phyloP scores from a whole-genome alignment of 345 rosid species.

The Citrus reticulata region DNA sequence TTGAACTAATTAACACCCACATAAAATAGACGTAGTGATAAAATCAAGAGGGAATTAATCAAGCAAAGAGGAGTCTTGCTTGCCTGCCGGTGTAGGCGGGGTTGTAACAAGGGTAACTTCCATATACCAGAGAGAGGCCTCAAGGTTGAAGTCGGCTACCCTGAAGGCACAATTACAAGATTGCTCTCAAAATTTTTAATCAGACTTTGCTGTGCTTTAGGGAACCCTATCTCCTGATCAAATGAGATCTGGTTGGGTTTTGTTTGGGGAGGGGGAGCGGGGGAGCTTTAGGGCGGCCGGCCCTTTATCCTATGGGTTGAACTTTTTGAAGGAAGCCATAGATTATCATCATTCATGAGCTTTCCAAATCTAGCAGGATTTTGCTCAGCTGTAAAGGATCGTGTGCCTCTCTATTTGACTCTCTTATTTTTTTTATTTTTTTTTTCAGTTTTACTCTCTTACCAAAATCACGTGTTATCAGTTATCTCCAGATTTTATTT shows the following conservation, averaged over 20 bases:
- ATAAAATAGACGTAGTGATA: too few species aligned
- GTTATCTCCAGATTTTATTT: slow-evolving; percentile 10
- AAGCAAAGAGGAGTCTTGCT: too few species aligned
- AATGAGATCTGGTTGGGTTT: slow-evolving; percentile 24
- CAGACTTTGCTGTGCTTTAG: slow-evolving; percentile 27
- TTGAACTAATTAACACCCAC: too few species aligned
- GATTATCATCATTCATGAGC: neutral
- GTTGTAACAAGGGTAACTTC: too few species aligned
- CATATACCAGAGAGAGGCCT: neutral
- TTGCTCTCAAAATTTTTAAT: slow-evolving; percentile 6
- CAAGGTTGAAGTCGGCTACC: neutral
- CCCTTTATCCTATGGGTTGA: neutral
- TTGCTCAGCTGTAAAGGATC: slow-evolving; percentile 12
- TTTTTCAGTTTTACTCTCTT: too few species aligned
- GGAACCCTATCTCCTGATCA: neutral
- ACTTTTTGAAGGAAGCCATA: neutral
- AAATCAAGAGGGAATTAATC: too few species aligned
- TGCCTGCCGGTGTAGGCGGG: too few species aligned
- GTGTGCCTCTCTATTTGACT: neutral
- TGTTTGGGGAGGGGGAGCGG: neutral
- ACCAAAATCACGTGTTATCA: neutral
- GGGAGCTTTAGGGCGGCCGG: neutral
- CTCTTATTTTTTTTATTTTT: neutral
- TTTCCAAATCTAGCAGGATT: slow-evolving; percentile 25
- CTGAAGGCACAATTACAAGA: neutral